These are phyloP conservation scores for Dacryopinax spathularia DNA, from an alignment of 768 basidiomycete species.

Conservation along the genomic window DNA sequence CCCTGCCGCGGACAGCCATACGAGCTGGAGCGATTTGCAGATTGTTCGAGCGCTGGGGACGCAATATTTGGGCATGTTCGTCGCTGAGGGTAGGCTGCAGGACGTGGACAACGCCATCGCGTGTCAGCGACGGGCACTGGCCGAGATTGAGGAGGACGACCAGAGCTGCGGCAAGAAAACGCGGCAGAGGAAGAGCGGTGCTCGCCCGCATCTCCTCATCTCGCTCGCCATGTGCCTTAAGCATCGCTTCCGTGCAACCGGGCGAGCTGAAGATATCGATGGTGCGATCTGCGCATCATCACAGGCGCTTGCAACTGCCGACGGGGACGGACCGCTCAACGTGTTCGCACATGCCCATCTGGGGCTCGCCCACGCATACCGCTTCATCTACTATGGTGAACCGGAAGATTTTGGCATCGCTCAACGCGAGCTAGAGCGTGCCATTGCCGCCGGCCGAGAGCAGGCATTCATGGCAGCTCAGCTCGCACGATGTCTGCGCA, in stretches of 20 bases:
- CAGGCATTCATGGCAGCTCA: neutral
- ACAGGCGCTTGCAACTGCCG: neutral
- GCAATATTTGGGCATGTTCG: neutral
- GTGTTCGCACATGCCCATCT: neutral
- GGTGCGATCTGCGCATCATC: neutral
- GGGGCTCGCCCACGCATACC: neutral
- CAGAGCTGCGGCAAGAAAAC: too few species aligned
- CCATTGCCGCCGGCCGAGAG: neutral
- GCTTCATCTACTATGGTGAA: neutral
- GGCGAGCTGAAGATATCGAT: neutral
- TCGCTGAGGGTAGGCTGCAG: neutral
- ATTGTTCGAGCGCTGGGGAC: neutral
- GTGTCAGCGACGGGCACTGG: neutral
- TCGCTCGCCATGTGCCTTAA: conserved; percentile 2
- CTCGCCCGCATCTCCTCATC: neutral
- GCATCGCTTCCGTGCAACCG: neutral
- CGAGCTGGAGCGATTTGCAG: neutral
- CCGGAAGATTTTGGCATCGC: neutral
- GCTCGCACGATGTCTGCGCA: neutral
- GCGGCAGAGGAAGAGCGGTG: too few species aligned
- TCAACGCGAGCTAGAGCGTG: neutral
- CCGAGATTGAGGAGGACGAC: neutral
- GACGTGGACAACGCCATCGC: neutral
- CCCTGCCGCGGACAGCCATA: neutral
- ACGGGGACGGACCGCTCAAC: neutral